Evolutionary conservation across 805 yeast species (phyloP), one percentile per base, ranked within the genome.

Genomic region (Priceomyces melissophilus): DNA sequence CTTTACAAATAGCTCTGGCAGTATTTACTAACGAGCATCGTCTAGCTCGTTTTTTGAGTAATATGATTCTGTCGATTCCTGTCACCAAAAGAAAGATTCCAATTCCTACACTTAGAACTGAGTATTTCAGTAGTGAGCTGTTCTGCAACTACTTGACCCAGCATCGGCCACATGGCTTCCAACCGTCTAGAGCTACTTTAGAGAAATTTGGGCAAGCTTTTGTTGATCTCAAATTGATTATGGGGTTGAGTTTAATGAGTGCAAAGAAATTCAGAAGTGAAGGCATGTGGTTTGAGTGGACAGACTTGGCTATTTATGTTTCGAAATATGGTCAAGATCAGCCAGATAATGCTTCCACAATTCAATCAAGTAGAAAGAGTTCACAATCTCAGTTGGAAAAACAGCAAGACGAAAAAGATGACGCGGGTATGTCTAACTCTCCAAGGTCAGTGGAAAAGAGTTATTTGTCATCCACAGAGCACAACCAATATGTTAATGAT

Each of bases 271-370:
- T 70, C 46, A 65, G 52, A 39, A 63, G 69, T 41, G 72, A 67
- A 40, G 65, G 64, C 3, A 60, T 66, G 67, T 68, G 73, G 73
- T 66, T 67, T 35, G 75, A 70, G 46, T 69, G 74, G 74, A 52
- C 69, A 1, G 69, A 63, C 16, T 42, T 55, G 35, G 65, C 71
- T 5, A 16, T 50, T 3, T 51, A 40, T 15, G 43, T 53, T 3
- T 44, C 58, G 4, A 45, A 38, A 10, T 52, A 46, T 34, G 25
- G 25, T 20, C 25, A 20, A 20, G 7, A 20, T 5, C 25, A 20
- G 8, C 25, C 4, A 14, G 9, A 29, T n/a, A 29, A 29, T 14
- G 4, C 32, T 12, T 14, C 10, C 10, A 12, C 32, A 12, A 29
- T 5, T 9, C 13, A 14, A 29, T 29, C 32, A 4, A 20, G 4